These are phyloP conservation scores for Hypoxylon fuscum DNA, from an alignment of 495 filamentous ascomycete species.

Conservation along the genomic window DNA sequence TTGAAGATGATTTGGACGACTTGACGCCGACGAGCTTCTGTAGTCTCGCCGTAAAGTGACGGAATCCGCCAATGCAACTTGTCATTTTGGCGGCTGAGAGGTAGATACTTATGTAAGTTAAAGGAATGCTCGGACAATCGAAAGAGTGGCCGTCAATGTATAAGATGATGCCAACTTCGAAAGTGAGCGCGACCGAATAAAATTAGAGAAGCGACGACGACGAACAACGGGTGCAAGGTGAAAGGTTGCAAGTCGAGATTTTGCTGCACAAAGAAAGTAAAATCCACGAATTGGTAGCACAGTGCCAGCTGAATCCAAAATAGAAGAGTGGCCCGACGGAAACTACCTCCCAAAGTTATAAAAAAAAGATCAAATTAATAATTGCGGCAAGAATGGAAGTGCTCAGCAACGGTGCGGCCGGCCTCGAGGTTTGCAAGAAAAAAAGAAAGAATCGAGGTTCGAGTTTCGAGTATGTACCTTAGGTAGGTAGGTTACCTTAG, in stretches of 20 bases:
- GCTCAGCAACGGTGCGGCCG: not conserved
- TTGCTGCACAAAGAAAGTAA: not conserved
- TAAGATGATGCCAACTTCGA: not conserved
- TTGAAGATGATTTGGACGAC: constrained; percentile 24
- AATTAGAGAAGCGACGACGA: too few species aligned
- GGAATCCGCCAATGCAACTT: constrained; percentile 32
- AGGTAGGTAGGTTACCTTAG: too few species aligned
- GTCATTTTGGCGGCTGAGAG: constrained; percentile 17
- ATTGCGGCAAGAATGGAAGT: not conserved
- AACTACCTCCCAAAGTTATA: too few species aligned
- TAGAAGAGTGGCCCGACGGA: too few species aligned
- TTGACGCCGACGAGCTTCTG: constrained; percentile 35
- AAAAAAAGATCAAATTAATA: too few species aligned
- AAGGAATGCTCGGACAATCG: not conserved
- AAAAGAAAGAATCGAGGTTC: too few species aligned
- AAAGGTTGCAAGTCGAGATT: not conserved
- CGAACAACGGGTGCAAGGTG: not conserved
- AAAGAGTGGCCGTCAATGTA: not conserved
- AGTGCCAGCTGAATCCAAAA: too few species aligned
- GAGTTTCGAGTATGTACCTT: too few species aligned
- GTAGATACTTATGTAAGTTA: too few species aligned
- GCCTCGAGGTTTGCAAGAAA: too few species aligned
- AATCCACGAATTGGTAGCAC: too few species aligned
- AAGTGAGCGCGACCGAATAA: too few species aligned
- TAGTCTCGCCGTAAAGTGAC: constrained; percentile 30